Evolutionary conservation across 2,329 filamentous ascomycete species (phyloP), one percentile per base, ranked within the genome.

Genomic region (Myriosclerotinia duriaeana): DNA sequence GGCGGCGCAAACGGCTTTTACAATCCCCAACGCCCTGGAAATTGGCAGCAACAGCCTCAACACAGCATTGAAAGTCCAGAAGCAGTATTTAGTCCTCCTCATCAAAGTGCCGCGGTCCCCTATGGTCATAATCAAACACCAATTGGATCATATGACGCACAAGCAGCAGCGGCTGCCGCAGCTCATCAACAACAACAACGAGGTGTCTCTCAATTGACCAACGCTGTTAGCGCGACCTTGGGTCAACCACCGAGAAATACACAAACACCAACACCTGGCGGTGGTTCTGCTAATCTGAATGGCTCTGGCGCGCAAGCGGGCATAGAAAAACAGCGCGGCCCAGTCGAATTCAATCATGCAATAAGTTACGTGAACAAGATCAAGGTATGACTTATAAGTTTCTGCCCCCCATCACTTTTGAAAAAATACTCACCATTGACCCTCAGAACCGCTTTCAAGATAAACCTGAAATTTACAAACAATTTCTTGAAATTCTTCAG

Each of bases 301-400:
- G 87, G 86, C 54, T 82, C 83, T 68, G 84, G 83, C 30, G 80
- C 86, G 78, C 78, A 89, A 79, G 80, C 85, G 78, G 80, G 84
- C 78, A 80, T 91, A 76, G 93, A 96, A 78, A 96, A 95, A 76
- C 30, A 34, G 30, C 87, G 93, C 66, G 94, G 93, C 0, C 95
- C 95, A 1, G 95, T 99, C 22, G 95, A 99, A 76, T 99, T 99
- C 78, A 99, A 99, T 77, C 95, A 99, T 79, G 95, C 95, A 0
- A 99, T 99, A 70, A 98, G 93, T 77, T 99, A 99, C 75, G 95
- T 99, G 65, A 99, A 99, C 77, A 99, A 99, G 80, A 99, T 99
- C 75, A 99, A 99, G 89, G 93, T 95, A 54, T 40, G 50, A 48
- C n/a, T 42, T 15, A 80, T 78, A 69, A 62, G 17, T 46, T 34